Evolutionary conservation across 2,329 filamentous ascomycete genomes (phyloP).

Genomic region (Neofusicoccum laricinum): DNA sequence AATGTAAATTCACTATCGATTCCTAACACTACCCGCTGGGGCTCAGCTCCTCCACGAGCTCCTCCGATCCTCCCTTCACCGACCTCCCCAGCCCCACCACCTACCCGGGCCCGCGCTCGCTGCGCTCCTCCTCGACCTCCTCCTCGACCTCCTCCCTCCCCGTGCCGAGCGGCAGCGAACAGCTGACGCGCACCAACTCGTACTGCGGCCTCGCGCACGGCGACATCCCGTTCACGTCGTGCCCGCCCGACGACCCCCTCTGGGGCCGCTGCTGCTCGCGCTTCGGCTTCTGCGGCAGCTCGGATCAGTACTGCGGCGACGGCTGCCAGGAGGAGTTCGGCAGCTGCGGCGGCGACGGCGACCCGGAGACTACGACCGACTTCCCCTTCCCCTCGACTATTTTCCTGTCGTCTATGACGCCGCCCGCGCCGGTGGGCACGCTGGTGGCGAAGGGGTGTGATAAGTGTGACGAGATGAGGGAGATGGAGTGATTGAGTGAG

Average conservation of each 20-base stretch:
- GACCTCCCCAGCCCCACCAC: background rate
- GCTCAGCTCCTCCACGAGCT: background rate
- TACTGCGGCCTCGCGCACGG: background rate
- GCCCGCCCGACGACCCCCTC: background rate
- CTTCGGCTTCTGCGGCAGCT: background rate
- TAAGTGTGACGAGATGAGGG: too few species aligned
- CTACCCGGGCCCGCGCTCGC: background rate
- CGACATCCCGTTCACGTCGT: background rate
- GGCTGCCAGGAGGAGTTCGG: background rate
- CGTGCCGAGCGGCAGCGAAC: background rate
- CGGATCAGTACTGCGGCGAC: background rate
- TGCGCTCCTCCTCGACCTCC: background rate
- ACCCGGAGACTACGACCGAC: too few species aligned
- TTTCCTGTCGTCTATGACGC: too few species aligned
- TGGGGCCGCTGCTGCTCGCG: conserved; percentile 5
- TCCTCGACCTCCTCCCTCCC: background rate
- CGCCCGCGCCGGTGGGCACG: too few species aligned
- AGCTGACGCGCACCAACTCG: background rate
- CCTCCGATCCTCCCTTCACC: background rate
- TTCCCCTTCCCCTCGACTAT: background rate
- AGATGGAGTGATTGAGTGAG: too few species aligned
- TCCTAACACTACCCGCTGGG: too few species aligned
- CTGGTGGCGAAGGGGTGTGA: too few species aligned
- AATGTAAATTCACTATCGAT: too few species aligned
- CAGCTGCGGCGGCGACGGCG: background rate